Evolutionary conservation across 106 monocot genomes (phyloP), one percentile per base, ranked within the genome.

Genomic region (Hemerocallis citrina): DNA sequence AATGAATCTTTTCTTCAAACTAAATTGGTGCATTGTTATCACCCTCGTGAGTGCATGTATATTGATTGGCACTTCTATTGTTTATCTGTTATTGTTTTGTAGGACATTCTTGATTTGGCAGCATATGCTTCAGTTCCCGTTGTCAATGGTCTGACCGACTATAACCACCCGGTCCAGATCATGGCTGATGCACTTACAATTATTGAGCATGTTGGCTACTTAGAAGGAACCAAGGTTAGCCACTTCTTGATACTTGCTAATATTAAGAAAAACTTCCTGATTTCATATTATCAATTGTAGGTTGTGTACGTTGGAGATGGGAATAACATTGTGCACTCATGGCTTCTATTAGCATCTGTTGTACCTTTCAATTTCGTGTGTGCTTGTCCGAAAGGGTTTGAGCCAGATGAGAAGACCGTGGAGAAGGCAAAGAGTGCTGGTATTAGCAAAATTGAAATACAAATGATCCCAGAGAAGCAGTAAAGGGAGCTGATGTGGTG

Each of bases 151-250:
- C 72, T 98, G 55, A 92, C 91, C 5, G 96, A 98, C 74, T 98
- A 92, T 61, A 98, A 98, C 71, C 96, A 98, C 42, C 96, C 96
- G 23, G 79, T 79, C 59, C 96, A 98, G 60, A 98, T 98, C 74
- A 98, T 98, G 96, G 96, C 96, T 34, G 96, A 98, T 73, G 96
- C 91, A 48, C 73, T 98, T 21, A 92, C 96, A n/a, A 82, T 98
- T 25, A 77, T 85, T 14, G 96, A 98, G 65, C 85, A 98, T 57
- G 58, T 91, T 69, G 96, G 96, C 22, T 74, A 75, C 22, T 57
- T 98, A 58, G 96, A 92, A 78, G 86, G 86, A 47, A 78, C 84
- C 35, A 92, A 98, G 91, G 96, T 88, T 27, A 76, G 72, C 7
- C 15, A 65, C 10, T 68, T 34, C 36, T 52, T 59, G 6, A 69